Base-by-base conservation (phyloP, 192 early-diverging fungal genomes). In the Jimgerdemannia flammicorona region DNA sequence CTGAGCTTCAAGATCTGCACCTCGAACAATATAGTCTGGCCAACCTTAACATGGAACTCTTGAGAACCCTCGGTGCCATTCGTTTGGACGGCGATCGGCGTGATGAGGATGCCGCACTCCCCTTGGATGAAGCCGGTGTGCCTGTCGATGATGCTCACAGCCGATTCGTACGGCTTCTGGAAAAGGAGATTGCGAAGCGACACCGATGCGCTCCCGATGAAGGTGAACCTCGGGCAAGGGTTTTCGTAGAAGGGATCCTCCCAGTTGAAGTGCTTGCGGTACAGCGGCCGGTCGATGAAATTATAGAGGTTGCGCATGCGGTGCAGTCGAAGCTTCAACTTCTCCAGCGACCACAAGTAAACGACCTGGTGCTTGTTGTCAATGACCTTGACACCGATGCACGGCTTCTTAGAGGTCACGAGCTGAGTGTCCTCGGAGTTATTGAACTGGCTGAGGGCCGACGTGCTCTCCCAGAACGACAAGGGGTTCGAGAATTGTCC, bases 231-330 rank as follows among this genome's bases (percentile, higher is more conserved):
- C 4, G 88, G 88, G 43, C 73, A 71, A 1, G 90, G 88, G 41
- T 73, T 85, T 64, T 91, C 86, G 72, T 87, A 87, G 65, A 89
- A 90, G 39, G 88, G 86, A 64, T 89, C 88, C 78, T 87, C 84
- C 84, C 84, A 79, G 66, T 85, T 84, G 43, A 86, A 82, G 14
- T 90, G 86, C 68, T 86, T 87, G 43, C 85, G 66, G 72, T 88
- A 90, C 42, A 84, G 80, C 6, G 87, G 88, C 20, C 83, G 84
- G 68, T 89, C 87, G 2, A 84, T 82, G 66, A 79, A 87, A 69
- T 90, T 85, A 72, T 91, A 90, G 65, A 93, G 77, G 39, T 86
- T 83, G 29, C 78, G 72, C 81, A 83, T 83, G 44, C 79, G 78
- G 20, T 79, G 78, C 4, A 83, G 70, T 6, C 73, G 81, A 18